Percentiles rank a stretch among this genome's conserved stretches.
Conservation (phyloP, 768 basidiomycete genomes). For the Tricholomella constricta region DNA sequence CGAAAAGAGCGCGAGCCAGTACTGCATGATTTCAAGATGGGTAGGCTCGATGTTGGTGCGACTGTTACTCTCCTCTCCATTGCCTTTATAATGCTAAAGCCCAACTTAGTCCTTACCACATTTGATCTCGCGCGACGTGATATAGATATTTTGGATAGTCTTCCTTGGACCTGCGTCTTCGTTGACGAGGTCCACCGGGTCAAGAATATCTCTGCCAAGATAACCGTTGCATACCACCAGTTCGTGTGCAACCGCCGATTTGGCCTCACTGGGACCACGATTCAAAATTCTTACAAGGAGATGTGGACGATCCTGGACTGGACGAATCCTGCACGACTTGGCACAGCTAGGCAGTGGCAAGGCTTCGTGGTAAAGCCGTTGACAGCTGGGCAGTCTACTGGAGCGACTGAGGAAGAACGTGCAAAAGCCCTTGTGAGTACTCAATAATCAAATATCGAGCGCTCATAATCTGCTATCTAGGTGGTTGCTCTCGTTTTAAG, state of each 20-base stretch:
- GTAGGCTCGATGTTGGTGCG: slow-evolving; percentile 83
- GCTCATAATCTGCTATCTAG: slow-evolving; percentile 29
- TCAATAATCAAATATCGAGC: not conserved
- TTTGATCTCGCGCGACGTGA: slow-evolving; percentile 75
- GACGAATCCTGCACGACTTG: slow-evolving; percentile 82
- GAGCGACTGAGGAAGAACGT: slow-evolving; percentile 63
- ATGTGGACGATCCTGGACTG: slow-evolving; percentile 92
- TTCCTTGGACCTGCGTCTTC: slow-evolving; percentile 72
- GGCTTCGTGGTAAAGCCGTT: slow-evolving; percentile 69
- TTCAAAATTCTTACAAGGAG: slow-evolving; percentile 88
- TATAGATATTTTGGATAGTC: slow-evolving; percentile 66
- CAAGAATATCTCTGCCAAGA: slow-evolving; percentile 74
- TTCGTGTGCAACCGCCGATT: slow-evolving; percentile 73
- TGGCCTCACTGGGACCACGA: slow-evolving; percentile 80
- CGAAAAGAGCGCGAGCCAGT: slow-evolving; percentile 55
- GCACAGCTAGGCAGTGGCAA: slow-evolving; percentile 76
- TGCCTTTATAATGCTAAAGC: not conserved
- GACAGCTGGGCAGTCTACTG: slow-evolving; percentile 64
- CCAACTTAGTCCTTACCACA: slow-evolving; percentile 69
- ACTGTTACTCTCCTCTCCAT: slow-evolving; percentile 8
- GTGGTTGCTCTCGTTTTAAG: slow-evolving; percentile 61
- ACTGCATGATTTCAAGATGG: slow-evolving; percentile 73
- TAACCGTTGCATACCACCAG: slow-evolving; percentile 67
- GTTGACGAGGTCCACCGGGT: slow-evolving; percentile 92
- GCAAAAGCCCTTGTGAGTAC: slow-evolving; percentile 50